A percentile compares a stretch with the other conserved stretches of the same genome.
Conservation (phyloP, 345 rosid species). For the Populus tremula region DNA sequence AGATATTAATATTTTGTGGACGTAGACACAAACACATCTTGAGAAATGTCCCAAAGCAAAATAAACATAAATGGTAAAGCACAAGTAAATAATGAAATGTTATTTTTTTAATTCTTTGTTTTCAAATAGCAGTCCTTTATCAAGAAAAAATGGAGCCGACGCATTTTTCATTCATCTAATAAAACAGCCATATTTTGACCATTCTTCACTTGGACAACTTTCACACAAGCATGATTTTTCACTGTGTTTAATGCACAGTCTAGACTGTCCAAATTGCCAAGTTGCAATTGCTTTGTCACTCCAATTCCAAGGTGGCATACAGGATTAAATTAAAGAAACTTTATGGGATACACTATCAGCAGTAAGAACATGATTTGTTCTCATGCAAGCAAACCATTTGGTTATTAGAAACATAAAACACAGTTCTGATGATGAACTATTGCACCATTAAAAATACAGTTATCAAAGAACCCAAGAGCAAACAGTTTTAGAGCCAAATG, state of each 20-base stretch:
- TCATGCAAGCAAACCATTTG: not conserved
- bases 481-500: not conserved
- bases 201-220: too few relatives aligned
- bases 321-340: not conserved
- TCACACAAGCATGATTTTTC: too few relatives aligned
- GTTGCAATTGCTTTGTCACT: not conserved
- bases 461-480: not conserved
- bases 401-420: not conserved
- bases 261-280: not conserved
- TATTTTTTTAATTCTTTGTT: too few relatives aligned
- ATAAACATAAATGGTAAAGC: not conserved
- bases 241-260: not conserved
- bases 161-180: too few relatives aligned
- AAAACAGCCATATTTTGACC: too few relatives aligned
- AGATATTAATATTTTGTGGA: too few relatives aligned
- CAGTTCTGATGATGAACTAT: not conserved
- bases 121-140: too few relatives aligned
- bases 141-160: too few relatives aligned
- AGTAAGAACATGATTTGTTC: not conserved
- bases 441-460: not conserved
- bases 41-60: not conserved
- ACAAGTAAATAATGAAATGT: too few relatives aligned
- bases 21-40: too few relatives aligned
- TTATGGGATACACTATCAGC: not conserved
- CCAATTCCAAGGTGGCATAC: not conserved